phyloP scores from a whole-genome alignment of 192 early-diverging fungal species.

The Coemansia sp. region DNA sequence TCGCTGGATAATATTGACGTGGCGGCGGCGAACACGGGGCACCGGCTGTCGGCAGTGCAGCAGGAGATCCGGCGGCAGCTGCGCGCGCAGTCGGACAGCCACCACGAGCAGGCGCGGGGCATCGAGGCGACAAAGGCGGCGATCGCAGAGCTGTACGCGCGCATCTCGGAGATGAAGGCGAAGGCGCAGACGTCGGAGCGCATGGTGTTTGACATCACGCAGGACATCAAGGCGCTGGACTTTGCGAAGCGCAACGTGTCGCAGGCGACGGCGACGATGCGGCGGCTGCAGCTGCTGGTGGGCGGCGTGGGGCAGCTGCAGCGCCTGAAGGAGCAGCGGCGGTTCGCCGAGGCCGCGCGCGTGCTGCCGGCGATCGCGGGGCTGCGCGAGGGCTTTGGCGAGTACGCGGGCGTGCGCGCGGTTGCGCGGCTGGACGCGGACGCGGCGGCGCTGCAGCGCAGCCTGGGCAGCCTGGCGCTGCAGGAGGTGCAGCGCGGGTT shows the following conservation, averaged over 20 bases:
- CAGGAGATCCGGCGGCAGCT: conserved; percentile 70
- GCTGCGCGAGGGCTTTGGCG: conserved; percentile 71
- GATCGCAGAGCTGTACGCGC: conserved; percentile 68
- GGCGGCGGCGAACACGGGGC: conserved; percentile 60
- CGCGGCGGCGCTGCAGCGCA: conserved; percentile 61
- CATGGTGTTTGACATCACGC: conserved; percentile 92
- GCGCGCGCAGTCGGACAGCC: conserved; percentile 64
- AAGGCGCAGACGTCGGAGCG: conserved; percentile 82
- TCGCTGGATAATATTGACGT: conserved; percentile 56
- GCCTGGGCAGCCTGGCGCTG: conserved; percentile 63
- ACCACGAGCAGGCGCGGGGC: conserved; percentile 59
- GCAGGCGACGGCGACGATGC: conserved; percentile 73
- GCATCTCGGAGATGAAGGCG: conserved; percentile 80
- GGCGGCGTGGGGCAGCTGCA: conserved; percentile 74
- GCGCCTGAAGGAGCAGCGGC: conserved; percentile 58
- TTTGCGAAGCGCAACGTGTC: conserved; percentile 91
- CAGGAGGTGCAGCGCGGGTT: conserved; percentile 75
- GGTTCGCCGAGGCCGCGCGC: conserved; percentile 79
- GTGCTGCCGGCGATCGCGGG: conserved; percentile 79
- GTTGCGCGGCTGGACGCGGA: conserved; percentile 67
- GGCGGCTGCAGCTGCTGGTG: conserved; percentile 85
- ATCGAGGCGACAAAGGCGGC: conserved; percentile 69
- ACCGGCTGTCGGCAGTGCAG: conserved; percentile 60
- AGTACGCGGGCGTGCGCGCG: conserved; percentile 71
- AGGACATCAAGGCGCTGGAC: conserved; percentile 93